Evolutionary conservation across 2,329 filamentous ascomycete species (phyloP), one percentile per base, ranked within the genome.

Genomic region (Tolypocladium ovalisporum): DNA sequence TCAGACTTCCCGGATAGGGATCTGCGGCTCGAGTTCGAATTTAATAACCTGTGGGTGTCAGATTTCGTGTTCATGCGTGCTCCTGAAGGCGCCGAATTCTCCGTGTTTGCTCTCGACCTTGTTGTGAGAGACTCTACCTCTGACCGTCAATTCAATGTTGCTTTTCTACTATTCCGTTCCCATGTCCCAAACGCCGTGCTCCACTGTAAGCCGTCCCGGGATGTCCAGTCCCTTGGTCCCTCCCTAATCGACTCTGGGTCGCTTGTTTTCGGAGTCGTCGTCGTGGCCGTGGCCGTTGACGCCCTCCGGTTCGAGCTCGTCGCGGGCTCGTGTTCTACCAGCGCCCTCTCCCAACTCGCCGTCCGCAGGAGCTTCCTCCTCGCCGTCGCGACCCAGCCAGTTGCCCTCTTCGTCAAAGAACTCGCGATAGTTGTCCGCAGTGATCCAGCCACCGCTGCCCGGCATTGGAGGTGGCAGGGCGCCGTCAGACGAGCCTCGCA

Each of bases 381-480:
- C 72, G 3, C 67, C 73, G 12, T 67, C 65, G 1, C 67, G 70
- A 0, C 76, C 81, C 61, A 88, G 87, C 82, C 87, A 93, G 67
- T 93, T 91, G 3, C 90, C 90, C 10, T 91, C 81, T 60, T 81
- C 85, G 64, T 94, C 89, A 71, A 94, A 89, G 67, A 85, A 96
- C 63, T 96, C 83, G 62, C 87, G 79, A 69, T 96, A 86, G 65
- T 97, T 97, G 57, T 96, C 93, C 10, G 89, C 88, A 19, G 93
- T 97, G 67, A 97, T 91, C 89, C 89, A 93, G 0, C 88, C 88
- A 0, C 82, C 83, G 54, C 87, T 89, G 1, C 88, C 88, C 0
- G 88, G 87, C 70, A 88, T 82, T 0, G 85, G 81, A 1, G 84
- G 83, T n/a, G 84, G 84, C 29, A 87, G 66, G 2, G 77, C 79